Conservation (phyloP, 2,329 filamentous ascomycete species). For the Venturia nashicola region DNA sequence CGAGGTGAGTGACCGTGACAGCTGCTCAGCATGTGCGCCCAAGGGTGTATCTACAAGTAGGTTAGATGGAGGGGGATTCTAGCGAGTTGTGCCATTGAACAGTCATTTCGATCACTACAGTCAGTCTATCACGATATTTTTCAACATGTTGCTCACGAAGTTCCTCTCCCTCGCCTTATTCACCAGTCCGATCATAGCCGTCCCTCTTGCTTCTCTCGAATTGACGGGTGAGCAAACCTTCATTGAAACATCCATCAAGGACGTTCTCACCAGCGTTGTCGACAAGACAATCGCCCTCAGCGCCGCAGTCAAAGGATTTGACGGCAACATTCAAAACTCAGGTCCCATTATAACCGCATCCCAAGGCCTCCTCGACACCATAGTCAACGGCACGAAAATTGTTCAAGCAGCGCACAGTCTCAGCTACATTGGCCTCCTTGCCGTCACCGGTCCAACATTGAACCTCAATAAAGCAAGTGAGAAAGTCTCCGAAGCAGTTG, state of each 20-base stretch:
- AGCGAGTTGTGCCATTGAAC: too few relatives aligned
- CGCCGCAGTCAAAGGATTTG: neutral
- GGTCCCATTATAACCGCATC: neutral
- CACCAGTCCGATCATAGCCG: neutral
- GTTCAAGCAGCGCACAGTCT: neutral
- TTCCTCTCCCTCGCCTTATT: neutral
- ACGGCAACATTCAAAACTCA: neutral
- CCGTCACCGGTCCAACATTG: neutral
- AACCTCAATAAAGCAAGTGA: neutral
- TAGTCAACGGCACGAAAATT: neutral
- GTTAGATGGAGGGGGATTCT: neutral
- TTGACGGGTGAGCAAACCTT: neutral
- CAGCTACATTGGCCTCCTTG: neutral
- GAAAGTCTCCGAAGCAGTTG: neutral
- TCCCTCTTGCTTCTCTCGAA: neutral
- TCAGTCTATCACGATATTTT: neutral
- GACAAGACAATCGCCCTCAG: neutral
- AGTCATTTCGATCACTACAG: neutral
- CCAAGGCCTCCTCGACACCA: neutral
- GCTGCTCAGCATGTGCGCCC: neutral
- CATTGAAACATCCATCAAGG: neutral
- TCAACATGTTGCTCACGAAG: neutral
- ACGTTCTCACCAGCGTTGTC: neutral
- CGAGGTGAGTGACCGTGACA: neutral
- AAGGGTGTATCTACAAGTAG: neutral